Base-by-base conservation (phyloP, 1,284 basidiomycete species). In the Irpex sp. region DNA sequence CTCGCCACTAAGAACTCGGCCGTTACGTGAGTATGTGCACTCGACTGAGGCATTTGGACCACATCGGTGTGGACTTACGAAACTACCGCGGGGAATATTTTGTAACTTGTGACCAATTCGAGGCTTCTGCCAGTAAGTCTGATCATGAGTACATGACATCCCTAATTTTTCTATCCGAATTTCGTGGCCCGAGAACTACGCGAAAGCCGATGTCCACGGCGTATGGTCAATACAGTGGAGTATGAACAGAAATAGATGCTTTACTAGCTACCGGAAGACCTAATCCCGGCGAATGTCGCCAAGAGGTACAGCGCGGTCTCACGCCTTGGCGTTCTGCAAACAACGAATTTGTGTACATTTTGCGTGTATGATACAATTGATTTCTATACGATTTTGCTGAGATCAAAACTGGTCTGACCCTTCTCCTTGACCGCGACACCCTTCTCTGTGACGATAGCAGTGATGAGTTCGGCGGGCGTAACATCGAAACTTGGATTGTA, bases 401-500 rank as follows among this genome's bases (percentile, higher is more conserved):
- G 77, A 68, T 89, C 85, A 71, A 90, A 87, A 9, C 59, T 67
- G 1, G 68, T 73, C 63, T 81, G 78, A 19, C 85, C 85, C 4
- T 79, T 79, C 61, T 75, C 74, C 68, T 83, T 85, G 63, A 88
- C 84, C 3, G 91, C 91, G 9, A 95, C 92, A 9, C 94, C 93
- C 71, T 90, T 94, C 78, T 96, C 93, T 3, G 93, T 95, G 5
- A 94, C 93, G 59, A 96, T 91, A n/a, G 91, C 92, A 8, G 84
- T 87, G 63, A 91, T 91, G 56, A 88, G 76, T 66, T 92, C 89
- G 1, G 94, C 92, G 0, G 95, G 94, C 0, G 95, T 97, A 15
- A 97, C 94, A 73, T 97, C 95, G 74, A 97, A 97, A 66, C 91
- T 92, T 3, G 95, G 94, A 75, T 97, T 97, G 76, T 96, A 95